A percentile compares a stretch with the other conserved stretches of the same genome.
phyloP scores from a whole-genome alignment of 495 filamentous ascomycete genomes.

The Sporormia fimetaria region DNA sequence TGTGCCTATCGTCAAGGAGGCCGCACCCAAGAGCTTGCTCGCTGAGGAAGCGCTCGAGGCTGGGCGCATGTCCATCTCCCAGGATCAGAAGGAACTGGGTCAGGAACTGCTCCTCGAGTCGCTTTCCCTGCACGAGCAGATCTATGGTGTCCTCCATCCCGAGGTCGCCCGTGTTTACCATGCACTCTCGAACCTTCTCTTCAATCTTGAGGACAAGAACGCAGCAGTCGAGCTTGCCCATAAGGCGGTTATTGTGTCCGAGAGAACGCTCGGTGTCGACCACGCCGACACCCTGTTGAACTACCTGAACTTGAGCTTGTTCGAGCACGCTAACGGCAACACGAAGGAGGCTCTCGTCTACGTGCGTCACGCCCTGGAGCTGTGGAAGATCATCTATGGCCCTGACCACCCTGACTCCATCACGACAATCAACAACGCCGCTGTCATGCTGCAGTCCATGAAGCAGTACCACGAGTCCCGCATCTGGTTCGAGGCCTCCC shows the following conservation, averaged over 20 bases:
- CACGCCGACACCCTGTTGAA: constrained; percentile 83
- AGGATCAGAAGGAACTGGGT: constrained; percentile 89
- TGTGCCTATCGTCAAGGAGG: constrained; percentile 88
- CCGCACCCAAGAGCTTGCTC: constrained; percentile 71
- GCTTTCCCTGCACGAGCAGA: constrained; percentile 92
- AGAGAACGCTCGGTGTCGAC: constrained; percentile 89
- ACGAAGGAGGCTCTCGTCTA: constrained; percentile 73
- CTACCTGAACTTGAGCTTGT: constrained; percentile 93
- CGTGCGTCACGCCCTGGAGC: constrained; percentile 81
- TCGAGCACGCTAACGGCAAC: constrained; percentile 83
- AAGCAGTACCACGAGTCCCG: constrained; percentile 87
- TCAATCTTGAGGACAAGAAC: constrained; percentile 88
- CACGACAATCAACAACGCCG: constrained; percentile 97
- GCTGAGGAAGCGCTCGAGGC: constrained; percentile 95
- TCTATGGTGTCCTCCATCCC: constrained; percentile 94
- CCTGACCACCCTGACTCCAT: constrained; percentile 90
- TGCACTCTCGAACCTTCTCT: constrained; percentile 88
- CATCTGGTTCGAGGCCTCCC: constrained; percentile 90
- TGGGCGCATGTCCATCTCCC: constrained; percentile 84
- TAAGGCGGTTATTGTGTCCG: constrained; percentile 91
- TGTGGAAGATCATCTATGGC: constrained; percentile 97
- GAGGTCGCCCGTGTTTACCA: constrained; percentile 95
- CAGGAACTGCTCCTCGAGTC: constrained; percentile 94
- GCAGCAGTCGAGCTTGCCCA: constrained; percentile 88
- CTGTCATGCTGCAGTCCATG: constrained; percentile 92